These are phyloP conservation scores for Sporisorium graminicola DNA, from an alignment of 1,284 basidiomycete genomes.

Conservation along the genomic window DNA sequence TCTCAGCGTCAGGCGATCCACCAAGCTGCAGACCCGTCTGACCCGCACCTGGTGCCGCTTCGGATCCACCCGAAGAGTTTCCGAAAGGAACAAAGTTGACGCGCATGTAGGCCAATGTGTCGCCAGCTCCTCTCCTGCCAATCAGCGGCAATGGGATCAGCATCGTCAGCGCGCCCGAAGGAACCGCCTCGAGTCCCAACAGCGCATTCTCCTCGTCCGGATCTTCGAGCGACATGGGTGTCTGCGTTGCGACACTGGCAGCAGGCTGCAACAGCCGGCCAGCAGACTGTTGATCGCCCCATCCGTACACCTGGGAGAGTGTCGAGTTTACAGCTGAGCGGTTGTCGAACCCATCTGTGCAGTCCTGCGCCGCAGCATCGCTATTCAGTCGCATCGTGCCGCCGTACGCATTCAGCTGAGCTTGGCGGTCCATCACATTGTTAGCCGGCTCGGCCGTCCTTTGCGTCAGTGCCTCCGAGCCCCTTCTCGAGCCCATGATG, in stretches of 20 bases:
- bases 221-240: constrained; percentile 18
- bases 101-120: constrained; percentile 47
- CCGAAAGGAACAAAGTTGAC: constrained; percentile 56
- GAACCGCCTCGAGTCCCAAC: constrained; percentile 50
- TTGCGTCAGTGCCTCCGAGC: constrained; percentile 48
- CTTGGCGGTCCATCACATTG: not conserved
- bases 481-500: constrained; percentile 46
- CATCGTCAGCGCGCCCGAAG: constrained; percentile 57
- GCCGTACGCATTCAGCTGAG: not conserved
- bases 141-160: constrained; percentile 57
- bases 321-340: constrained; percentile 24
- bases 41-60: not conserved
- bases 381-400: not conserved
- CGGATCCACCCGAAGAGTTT: constrained; percentile 11
- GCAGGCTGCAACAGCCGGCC: constrained; percentile 9
- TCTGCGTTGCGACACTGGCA: not conserved
- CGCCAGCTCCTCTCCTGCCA: constrained; percentile 16
- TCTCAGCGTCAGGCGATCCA: constrained; percentile 12
- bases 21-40: not conserved
- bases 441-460: constrained; percentile 24
- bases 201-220: constrained; percentile 39
- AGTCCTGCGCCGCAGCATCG: constrained; percentile 1
- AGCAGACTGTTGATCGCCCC: constrained; percentile 21
- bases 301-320: constrained; percentile 40
- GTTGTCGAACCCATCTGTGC: constrained; percentile 3